Evolutionary conservation across 2,329 filamentous ascomycete species (phyloP).

Genomic region (Capronia epimyces): DNA sequence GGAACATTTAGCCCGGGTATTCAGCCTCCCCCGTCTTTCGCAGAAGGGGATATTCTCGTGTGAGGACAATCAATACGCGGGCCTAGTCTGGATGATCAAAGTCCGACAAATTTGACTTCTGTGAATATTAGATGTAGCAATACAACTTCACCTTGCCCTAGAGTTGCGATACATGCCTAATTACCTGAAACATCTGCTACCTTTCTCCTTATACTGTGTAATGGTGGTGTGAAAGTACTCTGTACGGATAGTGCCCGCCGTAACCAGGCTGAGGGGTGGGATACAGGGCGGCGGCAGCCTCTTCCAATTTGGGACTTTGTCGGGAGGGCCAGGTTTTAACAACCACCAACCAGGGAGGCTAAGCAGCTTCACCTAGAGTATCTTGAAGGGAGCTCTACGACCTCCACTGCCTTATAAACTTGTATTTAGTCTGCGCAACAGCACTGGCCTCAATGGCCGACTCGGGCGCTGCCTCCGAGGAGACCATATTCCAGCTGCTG

Average conservation of each 20-base stretch:
- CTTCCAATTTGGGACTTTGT: background rate
- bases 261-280: background rate
- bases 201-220: too few species aligned
- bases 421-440: background rate
- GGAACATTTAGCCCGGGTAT: too few species aligned
- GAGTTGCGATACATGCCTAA: too few species aligned
- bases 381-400: background rate
- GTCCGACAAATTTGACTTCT: too few species aligned
- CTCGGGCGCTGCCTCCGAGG: slow-evolving; percentile 11
- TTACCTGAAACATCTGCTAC: too few species aligned
- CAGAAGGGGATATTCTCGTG: too few species aligned
- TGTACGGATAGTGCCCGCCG: background rate
- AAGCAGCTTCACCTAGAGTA: background rate
- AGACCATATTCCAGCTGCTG: slow-evolving; percentile 25
- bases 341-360: background rate
- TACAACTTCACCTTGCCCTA: too few species aligned
- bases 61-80: too few species aligned
- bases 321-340: background rate
- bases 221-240: too few species aligned
- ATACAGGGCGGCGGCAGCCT: background rate
- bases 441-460: slow-evolving; percentile 15
- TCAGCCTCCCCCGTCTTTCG: too few species aligned
- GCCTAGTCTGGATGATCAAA: too few species aligned
- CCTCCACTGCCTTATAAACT: background rate
- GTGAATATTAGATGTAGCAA: too few species aligned